A percentile compares a stretch with the other conserved stretches of the same genome.
Conservation (phyloP, 495 filamentous ascomycete species). For the Glonium stellatum region DNA sequence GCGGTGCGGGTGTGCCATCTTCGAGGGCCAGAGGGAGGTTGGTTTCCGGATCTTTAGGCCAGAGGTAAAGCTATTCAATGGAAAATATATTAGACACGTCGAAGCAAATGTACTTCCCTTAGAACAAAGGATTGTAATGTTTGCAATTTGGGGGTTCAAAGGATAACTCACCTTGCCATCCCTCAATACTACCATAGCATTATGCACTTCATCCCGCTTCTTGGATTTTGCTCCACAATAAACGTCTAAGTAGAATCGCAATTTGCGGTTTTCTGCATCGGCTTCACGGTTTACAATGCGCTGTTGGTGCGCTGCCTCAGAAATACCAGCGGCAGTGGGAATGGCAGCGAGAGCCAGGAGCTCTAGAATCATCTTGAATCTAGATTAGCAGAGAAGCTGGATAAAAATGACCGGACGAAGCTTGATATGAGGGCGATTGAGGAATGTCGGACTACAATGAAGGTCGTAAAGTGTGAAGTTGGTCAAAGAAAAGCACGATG, state of each 20-base stretch:
- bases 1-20: slow-evolving; percentile 29
- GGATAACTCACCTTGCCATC: slow-evolving; percentile 31
- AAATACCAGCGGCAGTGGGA: slow-evolving; percentile 54
- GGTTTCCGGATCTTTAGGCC: slow-evolving; percentile 25
- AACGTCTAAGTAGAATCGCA: slow-evolving; percentile 34
- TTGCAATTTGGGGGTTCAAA: slow-evolving; percentile 40
- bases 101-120: background rate
- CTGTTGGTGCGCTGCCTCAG: slow-evolving; percentile 45
- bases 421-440: background rate
- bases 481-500: slow-evolving; percentile 12
- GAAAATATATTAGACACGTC: background rate
- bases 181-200: slow-evolving; percentile 45
- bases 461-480: background rate
- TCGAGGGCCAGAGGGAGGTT: slow-evolving; percentile 8
- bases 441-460: background rate
- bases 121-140: background rate
- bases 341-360: slow-evolving; percentile 39
- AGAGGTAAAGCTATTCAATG: slow-evolving; percentile 20
- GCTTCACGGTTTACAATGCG: slow-evolving; percentile 31
- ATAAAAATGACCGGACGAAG: background rate
- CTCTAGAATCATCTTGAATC: slow-evolving; percentile 17
- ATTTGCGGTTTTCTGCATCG: slow-evolving; percentile 31
- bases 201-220: slow-evolving; percentile 46
- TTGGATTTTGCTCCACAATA: slow-evolving; percentile 27
- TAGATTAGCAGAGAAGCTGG: background rate